phyloP scores from a whole-genome alignment of 75 land plant genomes.

The Pinus albicaulis region DNA sequence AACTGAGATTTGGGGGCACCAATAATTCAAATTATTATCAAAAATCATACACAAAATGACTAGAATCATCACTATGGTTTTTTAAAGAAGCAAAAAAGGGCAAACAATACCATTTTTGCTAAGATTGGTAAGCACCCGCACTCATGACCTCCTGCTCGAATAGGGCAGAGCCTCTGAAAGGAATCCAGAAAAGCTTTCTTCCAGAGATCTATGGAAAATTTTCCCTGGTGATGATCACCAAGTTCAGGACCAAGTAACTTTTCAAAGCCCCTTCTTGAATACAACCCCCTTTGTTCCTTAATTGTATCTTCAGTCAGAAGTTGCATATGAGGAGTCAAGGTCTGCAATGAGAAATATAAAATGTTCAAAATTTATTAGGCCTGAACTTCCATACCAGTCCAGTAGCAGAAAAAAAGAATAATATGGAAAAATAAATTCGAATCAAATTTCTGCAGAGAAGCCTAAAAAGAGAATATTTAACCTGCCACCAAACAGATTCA shows the following conservation, averaged over 20 bases:
- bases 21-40: neutral
- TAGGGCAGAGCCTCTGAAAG: conserved; percentile 77
- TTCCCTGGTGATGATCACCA: conserved; percentile 76
- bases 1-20: neutral
- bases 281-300: conserved; percentile 1
- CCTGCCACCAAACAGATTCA: conserved; percentile 99
- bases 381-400: no score
- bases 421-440: neutral
- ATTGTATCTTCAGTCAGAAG: conserved; percentile 21
- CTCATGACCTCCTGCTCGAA: conserved; percentile 81
- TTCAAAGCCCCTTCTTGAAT: conserved; percentile 17
- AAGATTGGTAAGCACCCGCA: conserved; percentile 92
- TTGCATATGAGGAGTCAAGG: conserved; percentile 91
- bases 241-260: conserved; percentile 45
- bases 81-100: neutral
- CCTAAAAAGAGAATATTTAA: conserved; percentile 13
- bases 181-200: conserved; percentile 85
- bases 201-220: conserved; percentile 81
- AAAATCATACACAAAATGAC: neutral
- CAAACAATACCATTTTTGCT: conserved; percentile 60
- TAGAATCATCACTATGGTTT: neutral
- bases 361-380: neutral
- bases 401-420: neutral
- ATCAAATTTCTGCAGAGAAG: neutral
- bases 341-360: conserved; percentile 36